A percentile compares a stretch with the other conserved stretches of the same genome.
Evolutionary conservation across 2,329 filamentous ascomycete species (phyloP).

Genomic region (Delphinella strobiligena): DNA sequence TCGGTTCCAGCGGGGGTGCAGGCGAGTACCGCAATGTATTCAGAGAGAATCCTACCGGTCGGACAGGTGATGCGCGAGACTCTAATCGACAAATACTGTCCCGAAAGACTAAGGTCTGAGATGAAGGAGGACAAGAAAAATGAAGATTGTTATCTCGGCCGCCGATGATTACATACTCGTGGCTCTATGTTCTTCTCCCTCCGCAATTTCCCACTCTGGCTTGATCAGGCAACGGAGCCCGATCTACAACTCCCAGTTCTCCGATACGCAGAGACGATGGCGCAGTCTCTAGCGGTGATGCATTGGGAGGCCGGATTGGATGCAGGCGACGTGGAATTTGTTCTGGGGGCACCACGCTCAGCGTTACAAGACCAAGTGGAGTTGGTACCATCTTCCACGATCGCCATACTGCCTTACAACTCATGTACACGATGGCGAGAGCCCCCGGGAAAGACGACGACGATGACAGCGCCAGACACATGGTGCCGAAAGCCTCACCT

Average conservation of each 20-base stretch:
- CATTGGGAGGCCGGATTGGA: conserved; percentile 39
- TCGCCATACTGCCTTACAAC: not conserved
- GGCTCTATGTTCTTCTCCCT: conserved; percentile 27
- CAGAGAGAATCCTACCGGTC: conserved; percentile 7
- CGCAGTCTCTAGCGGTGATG: conserved; percentile 37
- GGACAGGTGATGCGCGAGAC: conserved; percentile 2
- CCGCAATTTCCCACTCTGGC: conserved; percentile 38
- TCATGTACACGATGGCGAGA: not conserved
- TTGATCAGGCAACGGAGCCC: conserved; percentile 39
- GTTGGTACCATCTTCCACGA: not conserved
- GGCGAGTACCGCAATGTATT: conserved; percentile 6
- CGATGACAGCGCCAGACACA: not conserved
- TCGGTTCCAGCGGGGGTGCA: no score
- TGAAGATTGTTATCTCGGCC: conserved; percentile 38
- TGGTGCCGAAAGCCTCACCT: not conserved
- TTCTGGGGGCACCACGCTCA: conserved; percentile 25
- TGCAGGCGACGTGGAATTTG: conserved; percentile 45
- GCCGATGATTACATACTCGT: conserved; percentile 12
- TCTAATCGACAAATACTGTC: conserved; percentile 9
- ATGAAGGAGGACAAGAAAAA: conserved; percentile 6
- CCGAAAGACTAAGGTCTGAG: not conserved
- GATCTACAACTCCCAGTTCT: conserved; percentile 23
- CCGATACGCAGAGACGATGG: conserved; percentile 35
- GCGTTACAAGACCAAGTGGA: no score
- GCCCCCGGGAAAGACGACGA: not conserved